Evolutionary conservation across 345 rosid species (phyloP).

Genomic region (Sonneratia caseolaris): DNA sequence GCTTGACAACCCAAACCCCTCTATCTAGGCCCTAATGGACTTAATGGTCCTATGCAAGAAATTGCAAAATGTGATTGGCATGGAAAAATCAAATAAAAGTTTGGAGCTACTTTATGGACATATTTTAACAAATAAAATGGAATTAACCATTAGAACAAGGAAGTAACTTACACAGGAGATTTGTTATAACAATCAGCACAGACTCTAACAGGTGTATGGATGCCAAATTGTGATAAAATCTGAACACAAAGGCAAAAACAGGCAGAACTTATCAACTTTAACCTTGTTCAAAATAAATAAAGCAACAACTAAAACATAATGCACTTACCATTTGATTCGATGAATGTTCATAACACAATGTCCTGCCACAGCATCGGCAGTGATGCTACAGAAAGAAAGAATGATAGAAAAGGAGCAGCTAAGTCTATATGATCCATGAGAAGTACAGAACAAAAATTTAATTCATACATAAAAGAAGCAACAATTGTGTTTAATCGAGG

Average conservation of each 20-base stretch:
- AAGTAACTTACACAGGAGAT: slow-evolving; percentile 30
- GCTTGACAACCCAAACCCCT: neutral
- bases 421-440: neutral
- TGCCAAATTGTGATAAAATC: slow-evolving; percentile 60
- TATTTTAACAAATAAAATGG: neutral
- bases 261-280: neutral
- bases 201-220: slow-evolving; percentile 43
- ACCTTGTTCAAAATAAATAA: neutral
- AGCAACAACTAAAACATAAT: neutral
- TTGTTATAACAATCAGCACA: slow-evolving; percentile 53
- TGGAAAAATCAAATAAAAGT: neutral
- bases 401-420: neutral
- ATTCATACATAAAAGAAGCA: neutral
- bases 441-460: neutral
- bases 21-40: neutral
- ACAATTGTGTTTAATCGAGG: neutral
- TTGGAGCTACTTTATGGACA: neutral
- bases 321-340: slow-evolving; percentile 54
- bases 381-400: slow-evolving; percentile 47
- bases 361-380: slow-evolving; percentile 69
- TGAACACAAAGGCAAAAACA: slow-evolving; percentile 14
- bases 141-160: neutral
- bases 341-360: slow-evolving; percentile 65
- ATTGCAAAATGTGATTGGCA: neutral
- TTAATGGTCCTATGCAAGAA: neutral